Evolutionary conservation across 2,329 filamentous ascomycete species (phyloP), one percentile per base, ranked within the genome.

Genomic region (Thielaviopsis ethacetica): DNA sequence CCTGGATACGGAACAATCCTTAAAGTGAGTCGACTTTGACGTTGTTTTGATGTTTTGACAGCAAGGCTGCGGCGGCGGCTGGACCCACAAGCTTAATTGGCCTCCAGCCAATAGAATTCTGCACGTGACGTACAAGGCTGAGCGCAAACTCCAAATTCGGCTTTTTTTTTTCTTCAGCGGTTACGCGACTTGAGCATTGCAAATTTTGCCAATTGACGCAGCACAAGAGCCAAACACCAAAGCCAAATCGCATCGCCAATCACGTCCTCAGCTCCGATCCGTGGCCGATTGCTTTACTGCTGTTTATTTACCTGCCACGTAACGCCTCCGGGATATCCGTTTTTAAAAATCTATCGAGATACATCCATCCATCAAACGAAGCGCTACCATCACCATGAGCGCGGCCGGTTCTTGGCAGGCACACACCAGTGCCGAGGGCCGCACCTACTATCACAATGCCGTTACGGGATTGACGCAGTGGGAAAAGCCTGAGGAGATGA

Each of bases 401-500:
- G 49, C 53, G 19, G 34, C 60, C 52, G 54, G 57, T 54, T 26
- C 80, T 51, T 96, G 91, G 91, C 84, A 88, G 70, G 87, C 93
- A 70, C 84, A 88, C 65, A 85, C 83, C 65, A 88, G 85, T 64
- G 74, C 83, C 2, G 90, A 95, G 67, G 91, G 91, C 63, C 83
- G 88, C 65, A 77, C 83, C 53, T 98, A 98, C 71, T 98, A 94
- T 71, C 95, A 91, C 76, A 95, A 98, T 69, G 74, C 83, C 13
- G 73, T 82, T 62, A 95, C 90, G 17, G 94, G 94, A 69, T 81
- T 79, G 63, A 97, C 93, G 34, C 86, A 91, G 79, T 98, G 93
- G 93, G 85, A 83, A 49, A 97, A 96, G 73, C 94, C 93, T 3
- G 81, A 86, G 67, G 93, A 95, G 53, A 76, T 95, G 71, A 91